phyloP scores from a whole-genome alignment of 805 yeast species.

The Candida sphagnicola region DNA sequence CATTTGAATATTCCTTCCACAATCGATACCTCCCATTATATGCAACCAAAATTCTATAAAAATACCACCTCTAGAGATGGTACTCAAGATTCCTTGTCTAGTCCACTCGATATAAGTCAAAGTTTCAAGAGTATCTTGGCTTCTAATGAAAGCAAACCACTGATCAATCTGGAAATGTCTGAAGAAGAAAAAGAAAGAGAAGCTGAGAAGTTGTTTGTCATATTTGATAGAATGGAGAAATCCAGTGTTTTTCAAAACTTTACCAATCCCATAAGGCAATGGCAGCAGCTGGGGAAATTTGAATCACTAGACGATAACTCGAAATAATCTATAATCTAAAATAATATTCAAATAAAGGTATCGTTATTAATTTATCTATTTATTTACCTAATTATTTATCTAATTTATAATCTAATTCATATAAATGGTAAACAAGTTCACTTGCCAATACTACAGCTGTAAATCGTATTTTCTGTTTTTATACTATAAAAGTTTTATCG shows the following conservation, averaged over 20 bases:
- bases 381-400: too few species aligned
- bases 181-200: slow-evolving; percentile 41
- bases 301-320: slow-evolving; percentile 12
- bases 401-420: too few species aligned
- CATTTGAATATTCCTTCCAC: slow-evolving; percentile 11
- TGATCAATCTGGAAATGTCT: slow-evolving; percentile 20
- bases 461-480: too few species aligned
- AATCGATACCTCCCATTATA: slow-evolving; percentile 12
- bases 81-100: not conserved
- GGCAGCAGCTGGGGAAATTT: slow-evolving; percentile 31
- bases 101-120: slow-evolving; percentile 1
- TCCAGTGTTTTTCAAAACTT: slow-evolving; percentile 31
- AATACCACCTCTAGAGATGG: slow-evolving; percentile 9
- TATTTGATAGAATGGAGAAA: slow-evolving; percentile 38
- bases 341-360: too few species aligned
- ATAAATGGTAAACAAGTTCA: too few species aligned
- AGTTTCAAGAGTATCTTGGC: slow-evolving; percentile 2
- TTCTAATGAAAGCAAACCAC: not conserved
- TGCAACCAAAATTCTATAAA: slow-evolving; percentile 12
- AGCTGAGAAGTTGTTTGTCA: slow-evolving; percentile 39
- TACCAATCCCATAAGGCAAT: slow-evolving; percentile 36
- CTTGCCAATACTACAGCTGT: too few species aligned
- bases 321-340: not conserved
- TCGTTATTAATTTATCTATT: too few species aligned
- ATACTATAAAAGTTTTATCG: too few species aligned